Evolutionary conservation across 805 yeast species (phyloP).

Genomic region (Candida boleticola): DNA sequence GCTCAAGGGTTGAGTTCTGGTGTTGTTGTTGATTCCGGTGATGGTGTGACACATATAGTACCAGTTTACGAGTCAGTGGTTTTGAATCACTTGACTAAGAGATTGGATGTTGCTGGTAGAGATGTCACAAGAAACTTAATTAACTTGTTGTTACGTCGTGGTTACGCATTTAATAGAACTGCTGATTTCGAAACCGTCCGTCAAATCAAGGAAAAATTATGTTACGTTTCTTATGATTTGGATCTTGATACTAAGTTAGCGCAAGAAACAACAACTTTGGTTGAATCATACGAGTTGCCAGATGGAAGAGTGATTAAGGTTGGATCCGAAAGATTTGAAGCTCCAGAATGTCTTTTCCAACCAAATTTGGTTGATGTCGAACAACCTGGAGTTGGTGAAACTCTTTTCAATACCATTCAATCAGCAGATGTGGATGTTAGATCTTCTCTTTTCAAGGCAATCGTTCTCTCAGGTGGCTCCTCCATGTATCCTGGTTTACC

Average conservation of each 20-base stretch:
- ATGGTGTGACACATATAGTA: constrained; percentile 97
- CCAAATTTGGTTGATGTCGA: constrained; percentile 93
- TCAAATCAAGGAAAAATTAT: constrained; percentile 92
- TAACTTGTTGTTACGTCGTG: constrained; percentile 86
- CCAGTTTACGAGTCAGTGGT: constrained; percentile 98
- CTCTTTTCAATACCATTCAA: constrained; percentile 88
- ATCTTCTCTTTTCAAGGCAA: constrained; percentile 82
- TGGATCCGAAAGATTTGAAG: constrained; percentile 94
- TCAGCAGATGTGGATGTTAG: constrained; percentile 93
- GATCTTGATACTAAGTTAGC: constrained; percentile 85
- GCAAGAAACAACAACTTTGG: constrained; percentile 92
- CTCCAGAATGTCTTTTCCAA: constrained; percentile 96
- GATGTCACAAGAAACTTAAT: constrained; percentile 97
- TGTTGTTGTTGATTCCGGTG: constrained; percentile 98
- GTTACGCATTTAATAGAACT: constrained; percentile 96
- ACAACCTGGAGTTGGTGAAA: constrained; percentile 95
- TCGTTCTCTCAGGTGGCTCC: constrained; percentile 96
- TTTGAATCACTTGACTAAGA: constrained; percentile 86
- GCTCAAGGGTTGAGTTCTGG: constrained; percentile 97
- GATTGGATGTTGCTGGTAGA: constrained; percentile 96
- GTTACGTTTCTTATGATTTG: constrained; percentile 93
- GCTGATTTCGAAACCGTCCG: constrained; percentile 99
- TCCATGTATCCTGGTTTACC: constrained; percentile 99
- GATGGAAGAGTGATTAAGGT: constrained; percentile 93
- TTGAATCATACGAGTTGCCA: constrained; percentile 88